Percentiles rank a stretch among this genome's conserved stretches.
These are phyloP conservation scores for Vitis vinifera DNA, from an alignment of 164 flowering plant species.

Conservation along the genomic window ASM3070453v1 NC_081821.1:6069001-6069500, in stretches of 20 bases:
- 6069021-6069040: conserved; percentile 32
- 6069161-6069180: conserved; percentile 59
- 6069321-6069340: conserved; percentile 81
- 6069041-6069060: conserved; percentile 30
- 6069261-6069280: conserved; percentile 67
- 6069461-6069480: conserved; percentile 77
- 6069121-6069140: conserved; percentile 42
- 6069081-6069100: conserved; percentile 32
- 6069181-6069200: conserved; percentile 84
- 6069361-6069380: conserved; percentile 91
- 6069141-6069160: conserved; percentile 31
- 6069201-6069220: conserved; percentile 82
- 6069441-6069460: conserved; percentile 96
- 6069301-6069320: conserved; percentile 64
- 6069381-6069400: conserved; percentile 99
- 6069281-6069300: conserved; percentile 62
- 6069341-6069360: conserved; percentile 77
- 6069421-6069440: conserved; percentile 96
- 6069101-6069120: conserved; percentile 47
- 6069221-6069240: conserved; percentile 56
- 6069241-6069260: conserved; percentile 33
- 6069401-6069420: conserved; percentile 98
- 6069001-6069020: conserved; percentile 65
- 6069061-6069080: conserved; percentile 33
- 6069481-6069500: conserved; percentile 86